Evolutionary conservation across 805 yeast species (phyloP).

Genomic region (Maudiozyma serrabonitensis): DNA sequence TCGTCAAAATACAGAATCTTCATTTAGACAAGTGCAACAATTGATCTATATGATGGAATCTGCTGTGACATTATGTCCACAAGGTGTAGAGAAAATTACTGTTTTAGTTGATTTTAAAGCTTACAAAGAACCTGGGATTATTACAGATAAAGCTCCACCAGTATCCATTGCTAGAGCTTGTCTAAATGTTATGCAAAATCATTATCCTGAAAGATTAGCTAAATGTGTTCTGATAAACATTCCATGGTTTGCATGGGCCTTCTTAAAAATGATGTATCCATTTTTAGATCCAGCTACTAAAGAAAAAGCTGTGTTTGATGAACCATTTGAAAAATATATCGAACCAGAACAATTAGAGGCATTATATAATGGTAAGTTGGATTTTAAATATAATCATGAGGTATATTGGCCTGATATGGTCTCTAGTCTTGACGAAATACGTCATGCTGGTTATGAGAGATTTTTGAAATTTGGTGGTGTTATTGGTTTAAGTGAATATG

Average conservation of each 20-base stretch:
- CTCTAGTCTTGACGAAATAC: conserved; percentile 33
- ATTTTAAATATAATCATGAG: conserved; percentile 44
- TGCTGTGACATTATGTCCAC: conserved; percentile 45
- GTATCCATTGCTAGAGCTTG: conserved; percentile 41
- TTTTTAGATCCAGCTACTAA: conserved; percentile 51
- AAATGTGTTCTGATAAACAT: conserved; percentile 44
- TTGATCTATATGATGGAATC: conserved; percentile 48
- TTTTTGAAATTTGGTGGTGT: conserved; percentile 34
- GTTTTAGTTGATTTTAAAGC: conserved; percentile 47
- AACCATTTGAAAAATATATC: conserved; percentile 45
- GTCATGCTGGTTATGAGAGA: conserved; percentile 31
- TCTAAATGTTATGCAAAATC: conserved; percentile 43
- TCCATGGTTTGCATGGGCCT: conserved; percentile 49
- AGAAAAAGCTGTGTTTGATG: conserved; percentile 47
- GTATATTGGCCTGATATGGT: conserved; percentile 45
- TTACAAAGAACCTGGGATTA: conserved; percentile 28
- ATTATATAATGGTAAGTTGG: conserved; percentile 37
- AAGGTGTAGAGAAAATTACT: conserved; percentile 48
- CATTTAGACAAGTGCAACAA: conserved; percentile 45
- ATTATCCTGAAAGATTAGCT: conserved; percentile 51
- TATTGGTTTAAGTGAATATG: conserved; percentile 48
- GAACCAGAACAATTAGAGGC: conserved; percentile 44
- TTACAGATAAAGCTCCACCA: conserved; percentile 39
- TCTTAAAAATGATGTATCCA: conserved; percentile 47
- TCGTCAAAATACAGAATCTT: conserved; percentile 44